A percentile compares a stretch with the other conserved stretches of the same genome.
Evolutionary conservation across 495 filamentous ascomycete genomes (phyloP).

Genomic region (Neurospora sp.): DNA sequence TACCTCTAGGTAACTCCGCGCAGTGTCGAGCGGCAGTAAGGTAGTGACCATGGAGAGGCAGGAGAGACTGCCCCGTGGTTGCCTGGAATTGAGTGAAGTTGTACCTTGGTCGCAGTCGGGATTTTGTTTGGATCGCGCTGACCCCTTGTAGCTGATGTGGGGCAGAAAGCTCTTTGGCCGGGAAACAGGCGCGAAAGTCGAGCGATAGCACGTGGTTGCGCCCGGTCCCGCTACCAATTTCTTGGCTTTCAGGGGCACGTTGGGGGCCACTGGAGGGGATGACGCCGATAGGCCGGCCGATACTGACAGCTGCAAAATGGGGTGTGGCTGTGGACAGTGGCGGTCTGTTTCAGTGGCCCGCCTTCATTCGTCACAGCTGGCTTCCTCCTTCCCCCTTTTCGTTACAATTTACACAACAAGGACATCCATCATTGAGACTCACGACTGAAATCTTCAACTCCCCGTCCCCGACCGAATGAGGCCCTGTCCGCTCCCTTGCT

Average conservation of each 20-base stretch:
- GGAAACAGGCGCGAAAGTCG: background rate
- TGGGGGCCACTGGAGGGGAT: background rate
- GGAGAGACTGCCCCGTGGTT: background rate
- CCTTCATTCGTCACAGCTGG: background rate
- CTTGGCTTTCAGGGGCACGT: background rate
- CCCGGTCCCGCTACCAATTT: background rate
- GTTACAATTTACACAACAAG: background rate
- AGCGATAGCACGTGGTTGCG: background rate
- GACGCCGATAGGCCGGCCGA: background rate
- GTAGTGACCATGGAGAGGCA: background rate
- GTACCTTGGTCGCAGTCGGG: background rate
- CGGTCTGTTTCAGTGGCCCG: conserved; percentile 3
- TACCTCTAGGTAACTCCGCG: background rate
- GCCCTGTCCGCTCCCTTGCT: background rate
- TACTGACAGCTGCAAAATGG: background rate
- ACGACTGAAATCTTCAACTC: background rate
- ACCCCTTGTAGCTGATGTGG: background rate
- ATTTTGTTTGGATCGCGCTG: background rate
- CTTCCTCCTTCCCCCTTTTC: conserved; percentile 1
- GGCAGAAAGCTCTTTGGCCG: background rate
- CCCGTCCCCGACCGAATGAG: background rate
- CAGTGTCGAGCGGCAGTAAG: background rate
- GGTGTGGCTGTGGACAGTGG: background rate
- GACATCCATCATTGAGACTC: background rate
- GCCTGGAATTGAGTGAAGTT: background rate